phyloP scores from a whole-genome alignment of 495 filamentous ascomycete genomes.

The Podospora pseudoanserina region DNA sequence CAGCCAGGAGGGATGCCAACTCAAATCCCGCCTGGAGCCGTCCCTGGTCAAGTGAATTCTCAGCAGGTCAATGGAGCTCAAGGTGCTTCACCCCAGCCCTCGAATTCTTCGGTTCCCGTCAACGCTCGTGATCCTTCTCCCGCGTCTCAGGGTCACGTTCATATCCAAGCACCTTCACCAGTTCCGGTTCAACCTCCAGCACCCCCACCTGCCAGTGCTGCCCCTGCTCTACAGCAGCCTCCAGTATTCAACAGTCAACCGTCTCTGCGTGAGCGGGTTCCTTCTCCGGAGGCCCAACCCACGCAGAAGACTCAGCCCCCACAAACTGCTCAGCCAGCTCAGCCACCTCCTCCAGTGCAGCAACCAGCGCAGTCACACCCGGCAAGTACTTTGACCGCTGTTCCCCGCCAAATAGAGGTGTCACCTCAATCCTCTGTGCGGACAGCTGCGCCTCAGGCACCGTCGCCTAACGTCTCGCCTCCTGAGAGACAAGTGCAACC shows the following conservation, averaged over 20 bases:
- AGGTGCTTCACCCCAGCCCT: background rate
- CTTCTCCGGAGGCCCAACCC: background rate
- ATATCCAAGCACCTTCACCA: slow-evolving; percentile 3
- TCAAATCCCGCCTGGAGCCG: slow-evolving; percentile 5
- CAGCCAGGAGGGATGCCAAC: slow-evolving; percentile 8
- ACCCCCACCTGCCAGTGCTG: background rate
- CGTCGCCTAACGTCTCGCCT: slow-evolving; percentile 13
- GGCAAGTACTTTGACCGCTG: background rate
- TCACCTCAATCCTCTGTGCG: slow-evolving; percentile 9
- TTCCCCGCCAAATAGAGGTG: background rate
- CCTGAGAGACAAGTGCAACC: slow-evolving; percentile 15
- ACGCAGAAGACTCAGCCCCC: background rate
- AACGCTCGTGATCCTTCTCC: background rate
- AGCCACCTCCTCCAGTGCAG: background rate
- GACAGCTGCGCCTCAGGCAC: slow-evolving; percentile 6
- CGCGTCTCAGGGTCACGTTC: slow-evolving; percentile 1
- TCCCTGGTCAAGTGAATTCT: slow-evolving; percentile 10
- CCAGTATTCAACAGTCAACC: background rate
- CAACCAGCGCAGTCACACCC: background rate
- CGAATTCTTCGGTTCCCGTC: background rate
- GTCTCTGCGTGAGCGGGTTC: background rate
- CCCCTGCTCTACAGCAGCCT: background rate
- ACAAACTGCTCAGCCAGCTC: background rate
- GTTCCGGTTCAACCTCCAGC: background rate
- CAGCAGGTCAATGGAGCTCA: slow-evolving; percentile 2